These are phyloP conservation scores for Metschnikowia borealis DNA, from an alignment of 805 yeast genomes.

Conservation along the genomic window DNA sequence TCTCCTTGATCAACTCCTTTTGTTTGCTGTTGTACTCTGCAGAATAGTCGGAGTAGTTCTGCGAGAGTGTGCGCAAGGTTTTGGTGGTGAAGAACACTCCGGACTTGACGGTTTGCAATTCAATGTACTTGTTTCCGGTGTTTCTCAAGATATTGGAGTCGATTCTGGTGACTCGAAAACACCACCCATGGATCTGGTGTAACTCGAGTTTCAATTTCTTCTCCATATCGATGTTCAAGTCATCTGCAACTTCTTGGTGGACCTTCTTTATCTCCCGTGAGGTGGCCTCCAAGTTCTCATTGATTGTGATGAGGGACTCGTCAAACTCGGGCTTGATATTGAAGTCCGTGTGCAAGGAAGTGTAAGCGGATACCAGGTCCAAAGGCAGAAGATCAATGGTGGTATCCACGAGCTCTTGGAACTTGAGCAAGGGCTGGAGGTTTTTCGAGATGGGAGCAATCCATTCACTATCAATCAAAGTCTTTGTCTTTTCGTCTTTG, in stretches of 20 bases:
- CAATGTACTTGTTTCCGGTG: conserved; percentile 54
- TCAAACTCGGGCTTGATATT: conserved; percentile 89
- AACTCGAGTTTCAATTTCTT: conserved; percentile 87
- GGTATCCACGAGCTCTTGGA: conserved; percentile 84
- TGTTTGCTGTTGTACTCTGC: conserved; percentile 73
- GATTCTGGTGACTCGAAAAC: conserved; percentile 84
- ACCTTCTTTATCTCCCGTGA: conserved; percentile 52
- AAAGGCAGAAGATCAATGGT: conserved; percentile 84
- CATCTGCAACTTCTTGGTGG: conserved; percentile 67
- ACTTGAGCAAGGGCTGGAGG: conserved; percentile 53
- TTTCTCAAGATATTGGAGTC: conserved; percentile 80
- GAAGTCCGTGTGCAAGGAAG: conserved; percentile 56
- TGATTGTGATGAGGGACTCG: conserved; percentile 61
- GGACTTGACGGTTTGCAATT: conserved; percentile 88
- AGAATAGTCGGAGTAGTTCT: conserved; percentile 54
- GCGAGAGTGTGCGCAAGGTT: conserved; percentile 55
- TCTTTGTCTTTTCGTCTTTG: conserved; percentile 22
- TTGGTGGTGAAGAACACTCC: conserved; percentile 89
- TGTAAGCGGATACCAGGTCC: conserved; percentile 44
- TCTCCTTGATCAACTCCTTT: conserved; percentile 73
- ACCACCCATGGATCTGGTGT: conserved; percentile 89
- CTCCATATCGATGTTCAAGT: conserved; percentile 75
- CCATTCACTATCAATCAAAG: conserved; percentile 52
- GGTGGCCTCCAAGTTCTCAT: conserved; percentile 51
- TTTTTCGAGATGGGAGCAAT: conserved; percentile 49